Conservation (phyloP, 768 basidiomycete species). For the Mycena leptocephala region DNA sequence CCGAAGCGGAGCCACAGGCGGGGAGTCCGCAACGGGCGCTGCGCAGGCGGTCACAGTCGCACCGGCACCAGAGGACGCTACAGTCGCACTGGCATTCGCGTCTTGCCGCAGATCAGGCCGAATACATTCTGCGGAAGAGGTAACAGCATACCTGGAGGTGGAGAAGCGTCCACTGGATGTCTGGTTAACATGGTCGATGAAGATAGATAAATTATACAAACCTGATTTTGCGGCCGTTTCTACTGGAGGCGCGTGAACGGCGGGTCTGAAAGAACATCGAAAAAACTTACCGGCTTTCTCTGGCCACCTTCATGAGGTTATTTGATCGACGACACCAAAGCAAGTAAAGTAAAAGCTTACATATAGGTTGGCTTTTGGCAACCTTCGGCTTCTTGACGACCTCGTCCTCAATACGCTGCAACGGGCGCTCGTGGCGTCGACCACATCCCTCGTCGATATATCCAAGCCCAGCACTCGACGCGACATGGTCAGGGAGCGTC, state of each 20-base stretch:
- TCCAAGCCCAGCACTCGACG: background rate
- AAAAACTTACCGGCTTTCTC: background rate
- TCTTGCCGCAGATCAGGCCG: background rate
- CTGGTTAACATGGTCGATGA: background rate
- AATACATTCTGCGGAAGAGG: background rate
- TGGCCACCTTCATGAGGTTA: background rate
- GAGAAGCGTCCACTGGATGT: background rate
- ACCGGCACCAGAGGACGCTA: background rate
- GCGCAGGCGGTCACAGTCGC: background rate
- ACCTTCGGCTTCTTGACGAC: background rate
- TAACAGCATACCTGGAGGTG: background rate
- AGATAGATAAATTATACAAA: background rate
- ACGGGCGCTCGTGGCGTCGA: background rate
- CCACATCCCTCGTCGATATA: conserved; percentile 16
- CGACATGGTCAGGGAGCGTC: conserved; percentile 25
- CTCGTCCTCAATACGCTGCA: background rate
- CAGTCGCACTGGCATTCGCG: background rate
- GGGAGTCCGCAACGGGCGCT: background rate
- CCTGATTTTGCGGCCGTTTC: background rate
- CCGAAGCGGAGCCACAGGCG: background rate
- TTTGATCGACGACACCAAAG: background rate
- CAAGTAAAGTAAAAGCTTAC: background rate
- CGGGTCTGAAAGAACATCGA: background rate
- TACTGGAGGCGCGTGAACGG: background rate
- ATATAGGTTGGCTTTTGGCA: background rate